Base-by-base conservation (phyloP, 2,329 filamentous ascomycete species). In the Aspergillus melleus region DNA sequence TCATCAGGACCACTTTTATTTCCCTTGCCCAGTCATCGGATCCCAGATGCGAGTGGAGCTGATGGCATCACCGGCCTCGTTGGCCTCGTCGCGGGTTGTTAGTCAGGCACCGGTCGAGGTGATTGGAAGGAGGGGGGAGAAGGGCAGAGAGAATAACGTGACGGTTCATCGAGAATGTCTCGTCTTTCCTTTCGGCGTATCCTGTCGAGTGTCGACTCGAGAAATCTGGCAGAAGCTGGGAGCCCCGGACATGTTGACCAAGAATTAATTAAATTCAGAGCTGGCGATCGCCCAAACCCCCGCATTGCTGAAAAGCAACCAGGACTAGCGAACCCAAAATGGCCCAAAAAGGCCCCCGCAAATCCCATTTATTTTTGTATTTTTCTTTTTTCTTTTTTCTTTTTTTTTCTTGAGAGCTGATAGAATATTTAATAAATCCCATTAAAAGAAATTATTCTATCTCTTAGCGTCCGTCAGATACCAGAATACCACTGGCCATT, bases 311-410 rank as follows among this genome's bases (percentile, higher is more conserved):
- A 22, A 58, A 52, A 56, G 52, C 56, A 59, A 55, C 46, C 55
- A 46, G 52, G 49, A 57, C 61, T 64, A 65, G 58, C 59, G 58
- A 65, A 61, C 58, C 63, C 61, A 63, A 63, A 63, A 49, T 24
- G 52, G 36, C 55, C 55, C 22, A 36, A 44, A 55, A 32, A 55
- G 49, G 53, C 46, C 57, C 60, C 46, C 30, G 29, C 54, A 47
- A 47, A 49, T 42, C 8, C 26, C 26, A 29, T 29, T 29, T 29
- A 29, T 29, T 29, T 29, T 29, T 8, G 26, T n/a, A 2, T 16
- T 42, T 42, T 42, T 12, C 3, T 3, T n/a, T 39, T 6, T 39
- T n/a, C 14, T 39, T 39, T n/a, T 39, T 11, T 1, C 2, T n/a
- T 14, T 32, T 9, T 3, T 4, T 11, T 32, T 4, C 9, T 32